Evolutionary conservation across 2,329 filamentous ascomycete species (phyloP).

Genomic region (Escovopsis sp.): DNA sequence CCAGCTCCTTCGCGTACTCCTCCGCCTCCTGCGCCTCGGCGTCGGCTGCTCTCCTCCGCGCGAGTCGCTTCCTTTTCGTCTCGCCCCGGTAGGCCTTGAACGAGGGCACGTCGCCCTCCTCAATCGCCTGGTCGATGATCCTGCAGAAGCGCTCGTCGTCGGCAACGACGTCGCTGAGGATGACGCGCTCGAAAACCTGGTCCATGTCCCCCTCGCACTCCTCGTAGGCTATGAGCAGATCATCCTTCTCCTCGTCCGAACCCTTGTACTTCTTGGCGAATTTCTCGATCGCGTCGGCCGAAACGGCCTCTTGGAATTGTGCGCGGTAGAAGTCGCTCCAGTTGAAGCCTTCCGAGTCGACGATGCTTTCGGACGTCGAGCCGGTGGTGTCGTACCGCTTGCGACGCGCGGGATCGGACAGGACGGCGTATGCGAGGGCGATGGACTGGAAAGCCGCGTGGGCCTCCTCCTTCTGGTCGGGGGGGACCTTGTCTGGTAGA

Average conservation of each 20-base stretch:
- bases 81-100: constrained; percentile 61
- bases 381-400: constrained; percentile 82
- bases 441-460: constrained; percentile 76
- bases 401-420: constrained; percentile 68
- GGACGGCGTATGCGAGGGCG: constrained; percentile 84
- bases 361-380: constrained; percentile 69
- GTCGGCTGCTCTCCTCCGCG: constrained; percentile 44
- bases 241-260: constrained; percentile 69
- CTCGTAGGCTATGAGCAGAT: constrained; percentile 64
- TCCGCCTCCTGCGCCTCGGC: constrained; percentile 59
- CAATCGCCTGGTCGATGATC: constrained; percentile 72
- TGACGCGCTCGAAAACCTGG: constrained; percentile 62
- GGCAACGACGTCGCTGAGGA: constrained; percentile 68
- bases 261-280: constrained; percentile 70
- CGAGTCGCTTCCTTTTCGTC: constrained; percentile 45
- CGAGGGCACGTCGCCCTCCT: constrained; percentile 45
- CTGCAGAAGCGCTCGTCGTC: constrained; percentile 74
- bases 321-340: constrained; percentile 83
- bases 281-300: constrained; percentile 54
- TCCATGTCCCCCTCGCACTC: constrained; percentile 61
- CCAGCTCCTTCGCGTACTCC: constrained; percentile 58
- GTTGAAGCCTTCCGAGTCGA: constrained; percentile 67
- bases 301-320: constrained; percentile 67
- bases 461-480: constrained; percentile 53
- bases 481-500: constrained; percentile 64